A percentile compares a stretch with the other conserved stretches of the same genome.
Conservation (phyloP, 176 grass and related monocot species). For the Zea luxurians region DNA sequence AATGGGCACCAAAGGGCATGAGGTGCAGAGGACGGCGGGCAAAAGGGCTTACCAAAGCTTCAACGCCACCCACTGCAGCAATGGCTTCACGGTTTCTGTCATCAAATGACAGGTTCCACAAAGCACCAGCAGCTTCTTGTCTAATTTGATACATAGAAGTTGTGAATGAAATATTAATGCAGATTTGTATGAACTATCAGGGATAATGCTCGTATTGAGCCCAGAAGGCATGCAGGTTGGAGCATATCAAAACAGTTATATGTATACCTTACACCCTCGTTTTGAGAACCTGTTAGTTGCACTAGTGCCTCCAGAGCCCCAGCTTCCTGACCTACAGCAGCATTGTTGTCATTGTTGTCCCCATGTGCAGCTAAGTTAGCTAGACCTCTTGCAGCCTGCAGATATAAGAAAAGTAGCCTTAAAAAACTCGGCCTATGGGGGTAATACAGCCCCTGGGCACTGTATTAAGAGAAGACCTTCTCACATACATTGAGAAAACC, state of each 20-base stretch:
- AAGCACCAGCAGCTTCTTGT: constrained; percentile 99
- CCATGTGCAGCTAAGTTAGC: constrained; percentile 99
- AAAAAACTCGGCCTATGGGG: neutral
- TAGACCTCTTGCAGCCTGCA: constrained; percentile 91
- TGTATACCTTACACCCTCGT: constrained; percentile 95
- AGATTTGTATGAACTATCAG: constrained; percentile 30
- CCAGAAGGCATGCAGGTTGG: constrained; percentile 15
- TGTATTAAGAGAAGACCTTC: no score
- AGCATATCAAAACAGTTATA: constrained; percentile 27
- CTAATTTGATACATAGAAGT: constrained; percentile 50
- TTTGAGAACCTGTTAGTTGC: constrained; percentile 91
- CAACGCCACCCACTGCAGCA: constrained; percentile 83
- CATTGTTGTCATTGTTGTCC: constrained; percentile 96
- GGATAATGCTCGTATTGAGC: constrained; percentile 26
- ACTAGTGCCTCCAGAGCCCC: constrained; percentile 95
- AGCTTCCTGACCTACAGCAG: constrained; percentile 92
- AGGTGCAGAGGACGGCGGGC: neutral
- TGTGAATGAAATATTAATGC: constrained; percentile 18
- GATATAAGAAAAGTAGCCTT: constrained; percentile 27
- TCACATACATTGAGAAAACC: no score
- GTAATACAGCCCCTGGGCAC: no score
- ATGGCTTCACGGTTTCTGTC: constrained; percentile 99
- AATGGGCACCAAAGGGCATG: constrained; percentile 1
- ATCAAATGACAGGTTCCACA: constrained; percentile 99
- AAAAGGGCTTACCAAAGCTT: constrained; percentile 70